Conservation (phyloP, 805 yeast genomes). For the Candida argentea region DNA sequence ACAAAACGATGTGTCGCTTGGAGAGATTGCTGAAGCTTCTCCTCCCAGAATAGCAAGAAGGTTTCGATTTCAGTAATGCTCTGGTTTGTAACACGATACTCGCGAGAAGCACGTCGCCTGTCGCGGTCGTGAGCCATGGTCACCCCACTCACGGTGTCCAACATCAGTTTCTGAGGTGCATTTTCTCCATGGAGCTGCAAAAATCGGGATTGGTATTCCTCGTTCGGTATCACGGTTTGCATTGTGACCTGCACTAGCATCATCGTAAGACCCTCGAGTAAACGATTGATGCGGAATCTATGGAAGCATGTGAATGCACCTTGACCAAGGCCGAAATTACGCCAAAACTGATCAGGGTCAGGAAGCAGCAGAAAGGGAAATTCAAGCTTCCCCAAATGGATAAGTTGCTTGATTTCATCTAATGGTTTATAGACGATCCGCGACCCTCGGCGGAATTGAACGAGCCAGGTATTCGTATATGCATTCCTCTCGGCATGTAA, state of each 20-base stretch:
- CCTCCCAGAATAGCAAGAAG: constrained; percentile 36
- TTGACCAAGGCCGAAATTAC: constrained; percentile 15
- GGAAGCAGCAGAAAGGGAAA: constrained; percentile 22
- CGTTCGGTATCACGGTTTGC: too few relatives aligned
- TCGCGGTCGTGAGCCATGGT: constrained; percentile 11
- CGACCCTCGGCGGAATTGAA: too few relatives aligned
- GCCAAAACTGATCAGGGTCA: constrained; percentile 10
- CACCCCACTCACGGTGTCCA: constrained; percentile 21
- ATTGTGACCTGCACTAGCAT: constrained; percentile 26
- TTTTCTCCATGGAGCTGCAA: too few relatives aligned
- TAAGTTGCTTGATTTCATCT: constrained; percentile 12
- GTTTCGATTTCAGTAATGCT: constrained; percentile 33
- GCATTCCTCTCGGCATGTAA: constrained; percentile 17
- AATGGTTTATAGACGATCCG: constrained; percentile 12
- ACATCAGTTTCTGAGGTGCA: constrained; percentile 18
- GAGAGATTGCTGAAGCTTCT: constrained; percentile 24
- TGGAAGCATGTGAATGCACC: constrained; percentile 19
- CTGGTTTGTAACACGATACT: constrained; percentile 12
- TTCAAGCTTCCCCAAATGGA: constrained; percentile 20
- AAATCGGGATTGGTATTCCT: too few relatives aligned
- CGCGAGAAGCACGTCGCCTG: constrained; percentile 11
- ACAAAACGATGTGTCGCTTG: constrained; percentile 28
- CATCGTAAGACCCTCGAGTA: constrained; percentile 38
- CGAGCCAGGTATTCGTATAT: constrained; percentile 5
- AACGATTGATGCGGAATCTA: constrained; percentile 38